Evolutionary conservation across 768 basidiomycete genomes (phyloP).

Genomic region (Boletus rubroflammeus): DNA sequence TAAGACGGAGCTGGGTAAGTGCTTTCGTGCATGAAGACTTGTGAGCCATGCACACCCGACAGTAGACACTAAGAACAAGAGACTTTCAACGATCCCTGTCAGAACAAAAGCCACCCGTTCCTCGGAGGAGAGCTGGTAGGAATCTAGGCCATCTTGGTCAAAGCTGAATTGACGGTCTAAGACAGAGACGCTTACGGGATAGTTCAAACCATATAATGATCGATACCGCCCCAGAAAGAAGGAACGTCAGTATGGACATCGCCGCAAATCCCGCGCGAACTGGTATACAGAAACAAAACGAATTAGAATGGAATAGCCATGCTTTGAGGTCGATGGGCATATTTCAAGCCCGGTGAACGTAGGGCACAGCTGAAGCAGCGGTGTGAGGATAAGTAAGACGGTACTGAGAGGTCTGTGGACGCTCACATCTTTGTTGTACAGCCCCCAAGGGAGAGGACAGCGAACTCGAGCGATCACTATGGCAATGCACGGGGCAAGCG

Average conservation of each 20-base stretch:
- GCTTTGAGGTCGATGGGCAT: constrained; percentile 45
- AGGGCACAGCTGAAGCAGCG: background rate
- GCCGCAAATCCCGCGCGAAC: constrained; percentile 58
- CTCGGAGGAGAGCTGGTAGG: constrained; percentile 29
- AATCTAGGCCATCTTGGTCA: constrained; percentile 27
- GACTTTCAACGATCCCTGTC: constrained; percentile 50
- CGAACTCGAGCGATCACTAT: constrained; percentile 6
- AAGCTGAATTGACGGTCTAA: background rate
- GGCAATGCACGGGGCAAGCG: constrained; percentile 4
- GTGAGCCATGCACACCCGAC: constrained; percentile 43
- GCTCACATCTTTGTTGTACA: constrained; percentile 4
- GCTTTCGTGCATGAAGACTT: background rate
- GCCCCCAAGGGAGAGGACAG: background rate
- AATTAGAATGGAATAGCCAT: constrained; percentile 47
- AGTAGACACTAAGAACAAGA: constrained; percentile 50
- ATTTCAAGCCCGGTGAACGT: background rate
- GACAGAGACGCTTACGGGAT: constrained; percentile 40
- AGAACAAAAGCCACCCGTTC: constrained; percentile 43
- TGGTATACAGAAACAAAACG: constrained; percentile 62
- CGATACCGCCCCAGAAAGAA: constrained; percentile 52
- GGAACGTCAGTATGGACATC: constrained; percentile 50
- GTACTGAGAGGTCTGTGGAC: background rate
- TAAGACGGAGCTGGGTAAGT: constrained; percentile 1
- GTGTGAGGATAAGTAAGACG: background rate
- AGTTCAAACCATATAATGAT: constrained; percentile 62